These are phyloP conservation scores for Neophaeococcomyces aloes DNA, from an alignment of 2,329 filamentous ascomycete genomes.

Conservation along the genomic window DNA sequence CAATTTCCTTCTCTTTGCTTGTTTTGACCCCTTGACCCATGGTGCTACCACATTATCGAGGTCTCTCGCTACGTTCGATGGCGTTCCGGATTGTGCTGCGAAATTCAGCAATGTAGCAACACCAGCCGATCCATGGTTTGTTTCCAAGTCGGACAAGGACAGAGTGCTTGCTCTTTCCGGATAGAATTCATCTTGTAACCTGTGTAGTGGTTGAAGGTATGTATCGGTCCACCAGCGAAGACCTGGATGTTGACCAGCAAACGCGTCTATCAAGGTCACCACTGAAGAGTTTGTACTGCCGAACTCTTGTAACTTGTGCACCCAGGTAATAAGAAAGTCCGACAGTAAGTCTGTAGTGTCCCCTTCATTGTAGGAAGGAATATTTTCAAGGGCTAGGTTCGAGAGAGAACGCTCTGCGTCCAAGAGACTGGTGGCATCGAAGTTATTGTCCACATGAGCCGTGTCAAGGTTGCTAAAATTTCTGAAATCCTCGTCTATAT, in stretches of 20 bases:
- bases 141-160: constrained; percentile 44
- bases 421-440: constrained; percentile 16
- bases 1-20: constrained; percentile 44
- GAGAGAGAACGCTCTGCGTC: constrained; percentile 33
- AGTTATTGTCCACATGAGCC: constrained; percentile 13
- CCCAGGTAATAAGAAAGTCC: constrained; percentile 50
- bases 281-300: constrained; percentile 48
- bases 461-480: constrained; percentile 9
- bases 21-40: constrained; percentile 51
- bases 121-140: constrained; percentile 40
- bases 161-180: constrained; percentile 36
- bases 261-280: constrained; percentile 46
- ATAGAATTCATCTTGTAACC: constrained; percentile 54
- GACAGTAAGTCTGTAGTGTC: constrained; percentile 41
- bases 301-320: constrained; percentile 48
- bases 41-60: constrained; percentile 50
- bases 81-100: constrained; percentile 26
- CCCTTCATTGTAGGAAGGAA: constrained; percentile 38
- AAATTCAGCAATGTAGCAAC: constrained; percentile 45
- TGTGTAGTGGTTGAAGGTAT: constrained; percentile 47
- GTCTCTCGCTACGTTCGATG: constrained; percentile 41
- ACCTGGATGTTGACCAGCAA: constrained; percentile 42
- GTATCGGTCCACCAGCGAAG: constrained; percentile 52
- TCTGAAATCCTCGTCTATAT: constrained; percentile 27
- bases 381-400: constrained; percentile 35